phyloP scores from a whole-genome alignment of 495 filamentous ascomycete genomes.

The Penicillium taxi region DNA sequence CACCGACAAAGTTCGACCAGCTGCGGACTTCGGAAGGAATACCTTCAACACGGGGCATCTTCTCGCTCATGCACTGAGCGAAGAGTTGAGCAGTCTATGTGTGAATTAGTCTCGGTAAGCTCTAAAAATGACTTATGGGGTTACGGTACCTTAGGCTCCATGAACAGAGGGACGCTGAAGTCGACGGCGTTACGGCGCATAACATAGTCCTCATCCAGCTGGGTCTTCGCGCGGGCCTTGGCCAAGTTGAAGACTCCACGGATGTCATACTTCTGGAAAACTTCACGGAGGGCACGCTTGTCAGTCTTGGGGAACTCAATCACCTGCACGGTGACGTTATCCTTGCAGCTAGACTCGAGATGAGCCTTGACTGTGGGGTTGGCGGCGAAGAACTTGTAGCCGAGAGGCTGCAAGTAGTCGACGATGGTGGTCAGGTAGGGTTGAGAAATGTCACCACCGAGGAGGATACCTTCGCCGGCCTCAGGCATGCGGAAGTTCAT shows the following conservation, averaged over 20 bases:
- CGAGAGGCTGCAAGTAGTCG: conserved; percentile 75
- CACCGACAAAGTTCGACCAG: conserved; percentile 92
- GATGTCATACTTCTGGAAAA: conserved; percentile 96
- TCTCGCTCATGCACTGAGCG: conserved; percentile 91
- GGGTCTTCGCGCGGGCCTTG: conserved; percentile 69
- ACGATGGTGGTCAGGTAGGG: conserved; percentile 66
- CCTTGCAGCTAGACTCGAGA: conserved; percentile 62
- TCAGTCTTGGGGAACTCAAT: conserved; percentile 97
- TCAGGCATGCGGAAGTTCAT: conserved; percentile 98
- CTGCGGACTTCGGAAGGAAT: conserved; percentile 83
- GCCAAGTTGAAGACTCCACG: conserved; percentile 94
- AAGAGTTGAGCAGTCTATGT: conserved; percentile 89
- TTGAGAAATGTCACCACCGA: conserved; percentile 71
- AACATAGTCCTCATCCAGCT: conserved; percentile 91
- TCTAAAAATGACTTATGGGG: not conserved
- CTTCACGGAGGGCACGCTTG: conserved; percentile 88
- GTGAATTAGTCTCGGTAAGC: conserved; percentile 10
- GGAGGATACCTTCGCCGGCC: conserved; percentile 86
- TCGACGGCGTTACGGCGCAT: conserved; percentile 98
- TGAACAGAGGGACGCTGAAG: conserved; percentile 95
- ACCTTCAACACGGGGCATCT: conserved; percentile 73
- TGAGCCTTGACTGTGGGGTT: conserved; percentile 71
- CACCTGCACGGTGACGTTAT: conserved; percentile 65
- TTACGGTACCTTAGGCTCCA: conserved; percentile 88
- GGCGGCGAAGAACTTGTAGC: conserved; percentile 89